A percentile compares a stretch with the other conserved stretches of the same genome.
Evolutionary conservation across 108 stramenopile genomes (phyloP).

Genomic region (Cylindrotheca fusiformis): DNA sequence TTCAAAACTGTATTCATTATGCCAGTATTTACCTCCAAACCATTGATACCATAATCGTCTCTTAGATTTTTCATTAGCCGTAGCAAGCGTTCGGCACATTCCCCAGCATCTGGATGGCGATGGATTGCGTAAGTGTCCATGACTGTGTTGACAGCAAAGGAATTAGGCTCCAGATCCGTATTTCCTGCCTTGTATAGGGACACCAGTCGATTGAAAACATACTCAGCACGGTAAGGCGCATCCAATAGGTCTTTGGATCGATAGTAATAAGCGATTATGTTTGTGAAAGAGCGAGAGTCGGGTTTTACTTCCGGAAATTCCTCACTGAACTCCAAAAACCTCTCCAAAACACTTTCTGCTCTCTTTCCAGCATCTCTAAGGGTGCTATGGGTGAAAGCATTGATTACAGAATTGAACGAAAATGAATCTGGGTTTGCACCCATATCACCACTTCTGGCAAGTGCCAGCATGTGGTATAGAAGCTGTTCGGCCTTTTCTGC

Average conservation of each 20-base stretch:
- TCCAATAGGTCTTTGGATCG: constrained; percentile 42
- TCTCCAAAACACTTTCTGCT: constrained; percentile 58
- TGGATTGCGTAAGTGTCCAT: constrained; percentile 60
- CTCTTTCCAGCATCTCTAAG: constrained; percentile 48
- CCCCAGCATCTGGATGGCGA: constrained; percentile 56
- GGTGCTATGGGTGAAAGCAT: constrained; percentile 47
- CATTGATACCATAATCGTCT: constrained; percentile 23
- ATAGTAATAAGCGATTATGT: constrained; percentile 63
- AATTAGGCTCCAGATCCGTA: constrained; percentile 43
- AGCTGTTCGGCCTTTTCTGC: constrained; percentile 56
- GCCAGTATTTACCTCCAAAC: constrained; percentile 51
- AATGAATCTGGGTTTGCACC: constrained; percentile 58
- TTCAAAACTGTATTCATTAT: constrained; percentile 52
- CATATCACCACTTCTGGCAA: constrained; percentile 48
- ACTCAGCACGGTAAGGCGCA: constrained; percentile 45
- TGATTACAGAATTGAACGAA: constrained; percentile 69
- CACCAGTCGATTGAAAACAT: constrained; percentile 38
- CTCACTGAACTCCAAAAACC: constrained; percentile 52
- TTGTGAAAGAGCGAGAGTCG: constrained; percentile 61
- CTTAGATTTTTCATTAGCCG: constrained; percentile 43
- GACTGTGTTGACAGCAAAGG: constrained; percentile 61
- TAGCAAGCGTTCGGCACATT: constrained; percentile 53
- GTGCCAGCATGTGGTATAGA: constrained; percentile 59
- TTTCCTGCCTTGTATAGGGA: constrained; percentile 48
- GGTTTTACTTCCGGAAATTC: constrained; percentile 57